These are phyloP conservation scores for Nothopassalora personata DNA, from an alignment of 2,329 filamentous ascomycete genomes.

Conservation along the genomic window DNA sequence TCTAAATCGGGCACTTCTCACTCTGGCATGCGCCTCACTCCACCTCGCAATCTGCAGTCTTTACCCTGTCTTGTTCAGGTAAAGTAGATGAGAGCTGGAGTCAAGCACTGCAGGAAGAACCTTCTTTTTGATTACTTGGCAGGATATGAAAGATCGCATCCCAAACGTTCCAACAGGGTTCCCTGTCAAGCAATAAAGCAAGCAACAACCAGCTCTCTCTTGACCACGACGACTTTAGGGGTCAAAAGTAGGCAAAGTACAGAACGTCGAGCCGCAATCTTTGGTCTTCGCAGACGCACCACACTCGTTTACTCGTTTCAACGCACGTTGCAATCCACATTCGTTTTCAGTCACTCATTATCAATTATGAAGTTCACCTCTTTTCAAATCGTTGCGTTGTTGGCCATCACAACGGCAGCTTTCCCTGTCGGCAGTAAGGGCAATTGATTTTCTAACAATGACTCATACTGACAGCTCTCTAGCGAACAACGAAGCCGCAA, in stretches of 20 bases:
- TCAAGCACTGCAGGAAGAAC: background rate
- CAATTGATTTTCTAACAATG: background rate
- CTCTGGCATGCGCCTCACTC: background rate
- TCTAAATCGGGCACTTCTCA: background rate
- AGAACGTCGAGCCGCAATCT: background rate
- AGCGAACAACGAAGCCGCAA: background rate
- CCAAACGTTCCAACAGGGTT: background rate
- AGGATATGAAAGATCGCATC: background rate
- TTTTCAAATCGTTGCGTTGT: background rate
- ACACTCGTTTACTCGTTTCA: background rate
- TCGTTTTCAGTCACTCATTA: background rate
- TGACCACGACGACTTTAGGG: background rate
- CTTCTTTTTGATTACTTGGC: background rate
- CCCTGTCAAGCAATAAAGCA: background rate
- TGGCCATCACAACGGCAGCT: background rate
- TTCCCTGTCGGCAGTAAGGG: background rate
- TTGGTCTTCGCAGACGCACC: background rate
- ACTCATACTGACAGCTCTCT: background rate
- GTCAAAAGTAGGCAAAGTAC: background rate
- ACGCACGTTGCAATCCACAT: background rate
- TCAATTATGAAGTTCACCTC: background rate
- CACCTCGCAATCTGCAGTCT: background rate
- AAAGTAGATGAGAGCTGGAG: background rate
- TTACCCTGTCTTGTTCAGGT: background rate
- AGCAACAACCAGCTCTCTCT: background rate